Base-by-base conservation (phyloP, 495 filamentous ascomycete genomes). In the Penicillium antarcticum region DNA sequence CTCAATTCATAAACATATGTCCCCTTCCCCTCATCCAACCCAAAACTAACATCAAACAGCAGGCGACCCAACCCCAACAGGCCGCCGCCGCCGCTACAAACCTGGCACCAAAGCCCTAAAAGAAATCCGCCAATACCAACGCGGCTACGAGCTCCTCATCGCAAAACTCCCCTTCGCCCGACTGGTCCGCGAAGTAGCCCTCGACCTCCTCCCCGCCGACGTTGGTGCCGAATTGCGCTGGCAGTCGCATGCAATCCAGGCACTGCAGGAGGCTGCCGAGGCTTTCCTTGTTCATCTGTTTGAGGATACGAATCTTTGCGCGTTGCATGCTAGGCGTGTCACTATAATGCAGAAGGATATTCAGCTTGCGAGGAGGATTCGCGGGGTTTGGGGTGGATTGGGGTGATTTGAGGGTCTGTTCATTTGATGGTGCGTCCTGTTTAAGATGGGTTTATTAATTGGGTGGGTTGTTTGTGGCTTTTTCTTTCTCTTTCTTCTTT, bases 271-370 rank as follows among this genome's bases (percentile, higher is more conserved):
- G 74, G 87, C 92, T 3, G 79, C 89, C 2, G 92, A 97, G 62
- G 92, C 92, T 0, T 97, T 92, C 68, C 77, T 97, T 14, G 88
- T 97, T 13, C 90, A 95, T 70, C 69, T 97, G 0, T 97, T 97
- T 69, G 91, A 96, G 67, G 92, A 97, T 65, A 88, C 91, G 17
- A 96, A 97, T 71, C 79, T 97, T 23, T 94, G 92, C 71, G 92
- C 92, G 14, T 87, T 97, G 24, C 92, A 97, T 66, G 92, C 92
- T 36, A 97, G 96, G 74, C 79, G 92, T 24, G 92, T 97, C 6
- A 97, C 92, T 1, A 95, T 97, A 57, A 96, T 96, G 91, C 91
- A 96, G 65, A 95, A 94, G 68, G 91, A 96, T 69, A 92, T 96
- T 38, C 91, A 95, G 65, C 77, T 96, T 42, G 91, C 91, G 32